These are phyloP conservation scores for Daldinia eschscholtzii DNA, from an alignment of 2,329 filamentous ascomycete species.

Conservation along the genomic window DNA sequence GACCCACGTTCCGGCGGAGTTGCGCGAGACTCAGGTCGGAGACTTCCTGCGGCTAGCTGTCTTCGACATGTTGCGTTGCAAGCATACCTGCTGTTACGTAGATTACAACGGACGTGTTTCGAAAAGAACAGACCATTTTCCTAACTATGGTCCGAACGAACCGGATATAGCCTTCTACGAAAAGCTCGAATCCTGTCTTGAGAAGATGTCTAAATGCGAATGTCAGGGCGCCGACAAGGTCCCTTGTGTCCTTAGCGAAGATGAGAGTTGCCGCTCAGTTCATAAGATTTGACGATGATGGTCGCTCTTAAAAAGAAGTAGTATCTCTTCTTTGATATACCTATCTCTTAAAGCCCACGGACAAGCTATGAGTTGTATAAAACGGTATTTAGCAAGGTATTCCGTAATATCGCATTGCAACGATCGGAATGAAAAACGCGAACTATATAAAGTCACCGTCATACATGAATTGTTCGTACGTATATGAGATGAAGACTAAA, in stretches of 20 bases:
- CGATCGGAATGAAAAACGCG: no score
- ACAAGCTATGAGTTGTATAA: no score
- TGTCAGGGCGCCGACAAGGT: background rate
- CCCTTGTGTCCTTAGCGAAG: background rate
- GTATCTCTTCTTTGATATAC: background rate
- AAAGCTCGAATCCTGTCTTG: background rate
- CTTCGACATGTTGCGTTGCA: background rate
- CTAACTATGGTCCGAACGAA: background rate
- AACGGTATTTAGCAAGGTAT: no score
- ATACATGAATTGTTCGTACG: background rate
- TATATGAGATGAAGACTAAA: background rate
- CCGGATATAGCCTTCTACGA: background rate
- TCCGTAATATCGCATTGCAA: no score
- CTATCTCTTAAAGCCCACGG: background rate
- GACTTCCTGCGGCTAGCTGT: background rate
- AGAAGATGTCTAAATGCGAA: background rate
- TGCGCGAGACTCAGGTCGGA: background rate
- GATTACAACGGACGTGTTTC: background rate
- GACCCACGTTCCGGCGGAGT: background rate
- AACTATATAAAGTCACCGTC: background rate
- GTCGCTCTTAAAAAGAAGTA: background rate
- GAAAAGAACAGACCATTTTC: background rate
- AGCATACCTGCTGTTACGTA: background rate
- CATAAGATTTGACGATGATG: no score
- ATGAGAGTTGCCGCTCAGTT: background rate